A percentile compares a stretch with the other conserved stretches of the same genome.
Conservation (phyloP, 345 rosid species). For the Viola odorata region DNA sequence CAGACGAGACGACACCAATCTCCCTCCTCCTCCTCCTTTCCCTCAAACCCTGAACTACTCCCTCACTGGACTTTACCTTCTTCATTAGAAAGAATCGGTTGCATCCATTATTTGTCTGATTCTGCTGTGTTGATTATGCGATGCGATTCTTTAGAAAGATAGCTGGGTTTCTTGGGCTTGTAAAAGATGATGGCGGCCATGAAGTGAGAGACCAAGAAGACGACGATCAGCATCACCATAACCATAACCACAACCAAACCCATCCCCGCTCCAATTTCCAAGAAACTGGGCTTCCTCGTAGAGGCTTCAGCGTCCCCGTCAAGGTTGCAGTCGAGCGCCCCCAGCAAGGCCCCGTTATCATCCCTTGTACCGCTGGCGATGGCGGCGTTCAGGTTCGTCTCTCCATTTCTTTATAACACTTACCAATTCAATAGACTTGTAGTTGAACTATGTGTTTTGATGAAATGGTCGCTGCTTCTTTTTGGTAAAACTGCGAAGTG, state of each 20-base stretch:
- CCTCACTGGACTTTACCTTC: background rate
- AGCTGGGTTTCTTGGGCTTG: slow-evolving; percentile 77
- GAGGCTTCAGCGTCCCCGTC: slow-evolving; percentile 79
- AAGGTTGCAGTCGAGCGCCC: slow-evolving; percentile 73
- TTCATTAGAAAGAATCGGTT: background rate
- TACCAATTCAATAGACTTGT: too few species aligned
- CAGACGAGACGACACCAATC: background rate
- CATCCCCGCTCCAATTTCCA: slow-evolving; percentile 34
- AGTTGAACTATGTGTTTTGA: too few species aligned
- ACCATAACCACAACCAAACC: slow-evolving; percentile 4
- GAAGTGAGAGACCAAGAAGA: slow-evolving; percentile 43
- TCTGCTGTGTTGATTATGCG: slow-evolving; percentile 11
- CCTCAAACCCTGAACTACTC: background rate
- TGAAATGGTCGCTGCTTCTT: too few species aligned
- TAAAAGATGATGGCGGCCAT: slow-evolving; percentile 47
- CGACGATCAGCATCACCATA: slow-evolving; percentile 11
- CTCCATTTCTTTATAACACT: background rate
- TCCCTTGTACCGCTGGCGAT: slow-evolving; percentile 58
- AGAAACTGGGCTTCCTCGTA: slow-evolving; percentile 67
- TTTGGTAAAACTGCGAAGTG: too few species aligned
- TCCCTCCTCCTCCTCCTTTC: background rate
- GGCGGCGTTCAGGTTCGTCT: slow-evolving; percentile 86
- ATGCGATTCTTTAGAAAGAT: slow-evolving; percentile 84
- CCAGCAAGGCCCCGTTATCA: slow-evolving; percentile 50
- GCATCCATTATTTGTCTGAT: background rate